phyloP scores from a whole-genome alignment of 139 green algal species.

The Chlamydomonas schloesseri region DNA sequence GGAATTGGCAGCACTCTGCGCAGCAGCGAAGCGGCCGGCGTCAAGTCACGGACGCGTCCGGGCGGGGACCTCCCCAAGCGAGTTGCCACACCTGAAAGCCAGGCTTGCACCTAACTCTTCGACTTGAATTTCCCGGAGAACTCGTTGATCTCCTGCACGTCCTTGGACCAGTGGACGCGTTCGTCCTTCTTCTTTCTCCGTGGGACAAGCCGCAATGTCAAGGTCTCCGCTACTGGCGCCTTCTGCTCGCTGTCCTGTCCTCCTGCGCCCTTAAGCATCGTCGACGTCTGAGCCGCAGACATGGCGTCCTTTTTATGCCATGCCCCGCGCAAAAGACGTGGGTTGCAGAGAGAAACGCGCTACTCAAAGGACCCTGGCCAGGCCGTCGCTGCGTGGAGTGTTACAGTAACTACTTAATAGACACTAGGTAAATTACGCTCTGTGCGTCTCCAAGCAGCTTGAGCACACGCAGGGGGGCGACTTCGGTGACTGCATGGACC shows the following conservation, averaged over 20 bases:
- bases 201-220: conserved; percentile 63
- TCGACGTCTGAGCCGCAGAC: conserved; percentile 41
- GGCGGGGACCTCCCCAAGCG: not conserved
- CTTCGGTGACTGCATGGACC: too few relatives aligned
- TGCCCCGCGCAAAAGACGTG: not conserved
- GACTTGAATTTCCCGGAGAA: conserved; percentile 67
- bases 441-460: too few relatives aligned
- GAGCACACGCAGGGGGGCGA: too few relatives aligned
- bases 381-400: too few relatives aligned
- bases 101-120: conserved; percentile 18
- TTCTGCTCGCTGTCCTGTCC: conserved; percentile 11
- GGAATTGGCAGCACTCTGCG: conserved; percentile 93
- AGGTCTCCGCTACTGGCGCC: conserved; percentile 53
- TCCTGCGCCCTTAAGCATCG: conserved; percentile 20
- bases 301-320: conserved; percentile 42
- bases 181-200: conserved; percentile 72
- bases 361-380: too few relatives aligned
- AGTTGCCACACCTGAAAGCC: conserved; percentile 12
- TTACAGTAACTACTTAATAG: too few relatives aligned
- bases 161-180: conserved; percentile 82
- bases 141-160: conserved; percentile 84
- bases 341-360: too few relatives aligned
- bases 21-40: not conserved
- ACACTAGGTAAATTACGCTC: too few relatives aligned
- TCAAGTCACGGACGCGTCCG: conserved; percentile 21